Evolutionary conservation across 2,329 filamentous ascomycete genomes (phyloP).

Genomic region (Parastagonospora avenae): DNA sequence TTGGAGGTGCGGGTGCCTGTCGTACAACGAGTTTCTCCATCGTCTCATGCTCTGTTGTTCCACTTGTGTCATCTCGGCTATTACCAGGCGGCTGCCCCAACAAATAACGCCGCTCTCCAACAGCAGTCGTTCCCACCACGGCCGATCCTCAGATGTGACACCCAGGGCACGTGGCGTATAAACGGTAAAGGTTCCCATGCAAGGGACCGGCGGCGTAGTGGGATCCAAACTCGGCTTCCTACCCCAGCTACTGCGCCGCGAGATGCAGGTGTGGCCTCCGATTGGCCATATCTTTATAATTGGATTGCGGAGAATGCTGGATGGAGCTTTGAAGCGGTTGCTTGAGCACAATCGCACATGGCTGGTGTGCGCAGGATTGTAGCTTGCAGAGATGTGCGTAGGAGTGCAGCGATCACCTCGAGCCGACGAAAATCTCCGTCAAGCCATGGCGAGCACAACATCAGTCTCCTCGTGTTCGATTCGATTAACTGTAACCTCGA

Average conservation of each 20-base stretch:
- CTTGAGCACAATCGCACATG: constrained; percentile 1
- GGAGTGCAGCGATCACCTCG: not conserved
- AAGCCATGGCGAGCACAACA: not conserved
- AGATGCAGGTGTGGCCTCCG: constrained; percentile 5
- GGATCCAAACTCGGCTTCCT: constrained; percentile 6
- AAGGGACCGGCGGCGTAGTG: constrained; percentile 3
- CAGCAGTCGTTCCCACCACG: constrained; percentile 23
- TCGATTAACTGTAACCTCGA: not conserved
- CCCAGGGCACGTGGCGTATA: constrained; percentile 10
- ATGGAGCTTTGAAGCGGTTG: not conserved
- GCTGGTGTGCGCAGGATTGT: not conserved
- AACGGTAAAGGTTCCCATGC: constrained; percentile 4
- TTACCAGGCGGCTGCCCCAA: constrained; percentile 24
- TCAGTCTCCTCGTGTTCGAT: not conserved
- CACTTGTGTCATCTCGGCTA: constrained; percentile 34
- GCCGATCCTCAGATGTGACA: constrained; percentile 11
- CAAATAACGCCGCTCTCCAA: constrained; percentile 19
- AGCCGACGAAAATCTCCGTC: not conserved
- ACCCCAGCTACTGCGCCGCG: constrained; percentile 6
- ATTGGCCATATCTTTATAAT: constrained; percentile 14
- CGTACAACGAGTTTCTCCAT: constrained; percentile 13
- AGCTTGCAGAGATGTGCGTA: not conserved
- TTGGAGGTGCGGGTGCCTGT: constrained; percentile 15
- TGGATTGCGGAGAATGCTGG: not conserved
- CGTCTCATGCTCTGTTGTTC: constrained; percentile 16